Percentiles rank a stretch among this genome's conserved stretches.
phyloP scores from a whole-genome alignment of 2,329 filamentous ascomycete species.

The Colletotrichum plurivorum region DNA sequence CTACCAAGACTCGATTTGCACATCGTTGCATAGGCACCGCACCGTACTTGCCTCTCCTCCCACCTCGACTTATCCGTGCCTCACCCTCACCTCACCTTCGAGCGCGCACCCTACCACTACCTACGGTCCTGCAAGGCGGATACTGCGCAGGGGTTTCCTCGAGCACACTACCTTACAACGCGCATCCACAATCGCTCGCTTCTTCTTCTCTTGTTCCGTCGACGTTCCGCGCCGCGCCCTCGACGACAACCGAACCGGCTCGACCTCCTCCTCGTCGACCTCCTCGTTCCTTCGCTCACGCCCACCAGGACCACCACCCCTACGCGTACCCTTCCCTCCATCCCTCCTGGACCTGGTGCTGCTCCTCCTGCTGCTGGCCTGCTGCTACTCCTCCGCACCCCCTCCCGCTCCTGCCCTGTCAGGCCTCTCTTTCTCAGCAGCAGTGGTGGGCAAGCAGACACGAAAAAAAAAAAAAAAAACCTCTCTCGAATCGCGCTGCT shows the following conservation, averaged over 20 bases:
- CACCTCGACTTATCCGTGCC: background rate
- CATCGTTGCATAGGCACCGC: slow-evolving; percentile 20
- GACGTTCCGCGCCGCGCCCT: slow-evolving; percentile 28
- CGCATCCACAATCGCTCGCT: slow-evolving; percentile 28
- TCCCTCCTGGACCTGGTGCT: background rate
- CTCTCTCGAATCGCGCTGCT: slow-evolving; percentile 30
- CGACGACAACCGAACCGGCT: slow-evolving; percentile 31
- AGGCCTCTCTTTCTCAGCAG: slow-evolving; percentile 8
- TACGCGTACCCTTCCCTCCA: slow-evolving; percentile 38
- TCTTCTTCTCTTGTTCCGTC: slow-evolving; percentile 33
- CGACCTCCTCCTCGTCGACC: slow-evolving; percentile 25
- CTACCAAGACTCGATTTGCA: slow-evolving; percentile 9
- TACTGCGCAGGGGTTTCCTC: slow-evolving; percentile 12
- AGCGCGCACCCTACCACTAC: background rate
- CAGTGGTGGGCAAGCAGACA: slow-evolving; percentile 23
- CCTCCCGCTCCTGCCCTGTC: slow-evolving; percentile 26
- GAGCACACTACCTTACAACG: background rate
- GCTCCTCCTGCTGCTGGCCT: slow-evolving; percentile 13
- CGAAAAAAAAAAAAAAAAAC: slow-evolving; percentile 1
- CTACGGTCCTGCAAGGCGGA: background rate
- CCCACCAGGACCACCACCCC: slow-evolving; percentile 15
- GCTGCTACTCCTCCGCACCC: slow-evolving; percentile 37
- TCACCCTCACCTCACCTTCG: background rate
- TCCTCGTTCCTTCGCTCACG: slow-evolving; percentile 32
- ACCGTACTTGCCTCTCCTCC: background rate